Base-by-base conservation (phyloP, 257 asterid species). In the Ilex aquifolium region DNA sequence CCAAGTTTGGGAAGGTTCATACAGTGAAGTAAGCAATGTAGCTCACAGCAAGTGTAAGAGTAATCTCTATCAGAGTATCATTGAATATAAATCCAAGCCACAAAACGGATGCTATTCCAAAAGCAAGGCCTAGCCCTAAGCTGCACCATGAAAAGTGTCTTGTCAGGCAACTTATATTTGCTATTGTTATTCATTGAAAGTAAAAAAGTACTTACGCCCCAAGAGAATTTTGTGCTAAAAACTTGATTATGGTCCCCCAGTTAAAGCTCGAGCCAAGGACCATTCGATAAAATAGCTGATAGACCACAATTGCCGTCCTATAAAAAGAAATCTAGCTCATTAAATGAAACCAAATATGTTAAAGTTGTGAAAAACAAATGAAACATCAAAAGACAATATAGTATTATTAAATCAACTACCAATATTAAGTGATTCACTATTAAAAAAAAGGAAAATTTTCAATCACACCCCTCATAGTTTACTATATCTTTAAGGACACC, bases 81-180 rank as follows among this genome's bases (percentile, higher is more conserved):
- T 92, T 92, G 91, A 92, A 92, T 82, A 92, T 87, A 77, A 76
- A 92, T 67, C 99, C 88, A 79, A 92, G 88, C 99, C 99, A 89
- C 69, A 92, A 63, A 62, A 92, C 90, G 11, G 99, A 89, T 65
- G 79, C 82, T 67, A 89, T 68, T 74, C 97, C 99, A 69, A 87
- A 92, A 74, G 91, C 97, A 68, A 89, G 74, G 66, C 99, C 99
- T 57, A 85, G 48, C 65, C 84, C 94, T 46, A 92, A 89, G 50
- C 99, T 92, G 88, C 59, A 71, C 62, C 72, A 69, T 58, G 67
- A 62, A 61, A 78, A 65, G 57, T 69, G 50, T 49, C 59, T 60
- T 63, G 70, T 76, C 52, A 79, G 79, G 31, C 52, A 40, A 72
- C 66, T 58, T 61, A 64, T 62, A 44, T 63, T 8, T 15, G 40